phyloP scores from a whole-genome alignment of 2,329 filamentous ascomycete species.

The Talaromyces islandicus region DNA sequence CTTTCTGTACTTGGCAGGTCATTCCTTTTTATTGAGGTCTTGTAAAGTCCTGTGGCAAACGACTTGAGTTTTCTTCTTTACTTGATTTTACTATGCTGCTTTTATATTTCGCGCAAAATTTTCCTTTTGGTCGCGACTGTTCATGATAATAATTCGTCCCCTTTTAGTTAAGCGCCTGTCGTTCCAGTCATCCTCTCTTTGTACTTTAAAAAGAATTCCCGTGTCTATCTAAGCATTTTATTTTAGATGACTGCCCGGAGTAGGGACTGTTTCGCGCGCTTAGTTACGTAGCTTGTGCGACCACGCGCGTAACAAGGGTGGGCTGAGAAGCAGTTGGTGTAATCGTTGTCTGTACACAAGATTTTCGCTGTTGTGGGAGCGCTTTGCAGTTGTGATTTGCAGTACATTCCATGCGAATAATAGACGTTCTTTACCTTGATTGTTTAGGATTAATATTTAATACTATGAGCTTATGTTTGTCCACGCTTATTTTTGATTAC shows the following conservation, averaged over 20 bases:
- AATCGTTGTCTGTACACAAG: neutral
- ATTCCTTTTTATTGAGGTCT: slow-evolving; percentile 18
- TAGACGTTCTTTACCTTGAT: neutral
- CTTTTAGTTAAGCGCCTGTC: slow-evolving; percentile 7
- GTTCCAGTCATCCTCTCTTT: neutral
- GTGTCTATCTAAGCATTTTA: neutral
- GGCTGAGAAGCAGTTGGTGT: neutral
- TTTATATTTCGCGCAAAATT: slow-evolving; percentile 9
- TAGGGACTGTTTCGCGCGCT: neutral
- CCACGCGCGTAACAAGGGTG: neutral
- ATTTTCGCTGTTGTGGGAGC: neutral
- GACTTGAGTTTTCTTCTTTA: slow-evolving; percentile 18
- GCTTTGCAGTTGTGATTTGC: neutral
- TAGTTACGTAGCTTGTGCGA: neutral
- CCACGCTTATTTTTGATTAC: neutral
- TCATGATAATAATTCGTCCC: slow-evolving; percentile 39
- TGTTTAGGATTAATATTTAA: neutral
- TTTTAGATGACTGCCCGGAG: neutral
- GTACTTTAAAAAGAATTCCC: neutral
- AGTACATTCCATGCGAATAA: neutral
- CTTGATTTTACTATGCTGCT: slow-evolving; percentile 5
- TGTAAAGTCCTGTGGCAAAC: slow-evolving; percentile 34
- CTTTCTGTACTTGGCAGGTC: slow-evolving; percentile 4
- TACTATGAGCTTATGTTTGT: neutral
- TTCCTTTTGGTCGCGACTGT: slow-evolving; percentile 15